Evolutionary conservation across 2,329 filamentous ascomycete species (phyloP).

Genomic region (Emmonsia crescens): DNA sequence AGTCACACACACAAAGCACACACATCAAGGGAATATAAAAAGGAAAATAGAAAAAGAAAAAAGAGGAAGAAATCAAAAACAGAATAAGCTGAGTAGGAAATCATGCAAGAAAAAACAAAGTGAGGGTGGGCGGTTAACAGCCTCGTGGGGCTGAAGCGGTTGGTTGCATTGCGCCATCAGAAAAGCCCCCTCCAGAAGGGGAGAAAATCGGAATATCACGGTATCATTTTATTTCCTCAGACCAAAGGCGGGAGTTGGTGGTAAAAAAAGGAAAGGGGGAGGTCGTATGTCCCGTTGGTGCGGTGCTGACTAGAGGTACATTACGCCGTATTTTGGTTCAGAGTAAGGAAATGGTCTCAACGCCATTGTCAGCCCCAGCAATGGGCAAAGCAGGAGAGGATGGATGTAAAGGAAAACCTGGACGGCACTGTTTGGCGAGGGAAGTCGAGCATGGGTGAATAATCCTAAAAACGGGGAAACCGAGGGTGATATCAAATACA

Average conservation of each 20-base stretch:
- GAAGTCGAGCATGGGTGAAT: slow-evolving; percentile 10
- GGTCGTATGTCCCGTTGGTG: background rate
- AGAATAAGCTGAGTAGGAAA: slow-evolving; percentile 29
- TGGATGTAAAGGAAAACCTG: slow-evolving; percentile 7
- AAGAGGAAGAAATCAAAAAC: slow-evolving; percentile 17
- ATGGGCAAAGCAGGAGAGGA: slow-evolving; percentile 8
- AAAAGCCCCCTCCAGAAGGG: background rate
- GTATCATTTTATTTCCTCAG: slow-evolving; percentile 1
- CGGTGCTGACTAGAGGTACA: background rate
- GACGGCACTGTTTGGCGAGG: background rate
- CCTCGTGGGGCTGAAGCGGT: background rate
- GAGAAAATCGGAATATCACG: background rate
- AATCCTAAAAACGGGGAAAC: background rate
- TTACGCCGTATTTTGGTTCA: background rate
- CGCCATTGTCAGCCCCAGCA: background rate
- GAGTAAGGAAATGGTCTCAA: background rate
- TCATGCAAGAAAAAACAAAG: slow-evolving; percentile 22
- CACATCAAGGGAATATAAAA: slow-evolving; percentile 8
- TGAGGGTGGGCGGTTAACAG: slow-evolving; percentile 9
- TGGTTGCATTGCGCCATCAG: slow-evolving; percentile 3
- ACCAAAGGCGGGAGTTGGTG: background rate
- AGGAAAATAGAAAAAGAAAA: slow-evolving; percentile 16
- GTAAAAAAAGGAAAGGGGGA: slow-evolving; percentile 2
- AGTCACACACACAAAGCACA: background rate
- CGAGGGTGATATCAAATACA: slow-evolving; percentile 12